Percentiles rank a stretch among this genome's conserved stretches.
These are phyloP conservation scores for Suhomyces pyralidae DNA, from an alignment of 805 yeast species.

Conservation along the genomic window DNA sequence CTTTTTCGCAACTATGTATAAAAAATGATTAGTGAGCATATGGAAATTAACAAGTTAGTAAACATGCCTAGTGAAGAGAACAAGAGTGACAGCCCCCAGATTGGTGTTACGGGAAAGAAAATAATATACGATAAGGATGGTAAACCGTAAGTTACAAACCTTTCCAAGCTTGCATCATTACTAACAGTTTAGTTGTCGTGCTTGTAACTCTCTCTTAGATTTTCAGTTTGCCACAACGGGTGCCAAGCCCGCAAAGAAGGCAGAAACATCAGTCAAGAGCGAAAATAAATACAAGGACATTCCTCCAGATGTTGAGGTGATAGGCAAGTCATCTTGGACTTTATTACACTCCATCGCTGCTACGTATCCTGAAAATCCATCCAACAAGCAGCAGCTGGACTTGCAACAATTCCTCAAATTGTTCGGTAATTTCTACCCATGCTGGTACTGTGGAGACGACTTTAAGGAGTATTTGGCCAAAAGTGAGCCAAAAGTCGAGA, in stretches of 20 bases:
- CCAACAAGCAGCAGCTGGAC: constrained; percentile 59
- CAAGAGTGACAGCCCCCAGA: constrained; percentile 29
- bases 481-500: constrained; percentile 54
- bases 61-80: constrained; percentile 1
- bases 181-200: constrained; percentile 58
- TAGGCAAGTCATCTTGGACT: constrained; percentile 92
- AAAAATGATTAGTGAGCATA: not conserved
- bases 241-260: constrained; percentile 5
- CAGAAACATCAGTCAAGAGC: not conserved
- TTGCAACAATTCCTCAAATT: constrained; percentile 65
- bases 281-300: constrained; percentile 37
- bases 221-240: constrained; percentile 58
- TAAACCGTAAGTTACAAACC: constrained; percentile 69
- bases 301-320: constrained; percentile 81
- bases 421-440: constrained; percentile 83
- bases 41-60: not conserved
- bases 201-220: constrained; percentile 81
- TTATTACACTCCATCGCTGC: constrained; percentile 89
- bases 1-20: not conserved
- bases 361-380: constrained; percentile 72
- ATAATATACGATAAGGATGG: constrained; percentile 85
- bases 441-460: constrained; percentile 90
- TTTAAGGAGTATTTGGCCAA: constrained; percentile 59
- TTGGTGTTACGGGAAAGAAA: constrained; percentile 62
- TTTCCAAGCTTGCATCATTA: not conserved